Conservation (phyloP, 768 basidiomycete genomes). For the Serendipita sp. region DNA sequence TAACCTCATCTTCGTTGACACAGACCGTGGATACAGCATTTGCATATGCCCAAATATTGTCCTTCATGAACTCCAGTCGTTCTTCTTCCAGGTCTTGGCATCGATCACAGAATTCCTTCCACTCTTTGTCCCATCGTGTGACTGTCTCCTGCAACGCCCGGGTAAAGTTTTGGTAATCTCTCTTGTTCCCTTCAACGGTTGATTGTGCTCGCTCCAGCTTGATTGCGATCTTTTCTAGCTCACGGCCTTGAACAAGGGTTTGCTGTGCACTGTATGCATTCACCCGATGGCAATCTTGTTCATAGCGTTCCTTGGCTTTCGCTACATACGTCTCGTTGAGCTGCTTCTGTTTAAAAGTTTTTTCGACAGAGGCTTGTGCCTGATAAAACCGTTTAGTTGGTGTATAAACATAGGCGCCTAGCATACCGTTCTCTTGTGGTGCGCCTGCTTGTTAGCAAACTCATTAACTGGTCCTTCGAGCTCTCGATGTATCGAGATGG, state of each 20-base stretch:
- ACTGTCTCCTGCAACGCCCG: conserved; percentile 63
- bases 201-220: conserved; percentile 82
- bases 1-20: conserved; percentile 86
- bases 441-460: conserved; percentile 48
- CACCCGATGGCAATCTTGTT: conserved; percentile 80
- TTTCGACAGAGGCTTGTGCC: conserved; percentile 62
- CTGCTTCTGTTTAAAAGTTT: conserved; percentile 78
- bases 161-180: conserved; percentile 81
- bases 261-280: conserved; percentile 88
- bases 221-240: conserved; percentile 73
- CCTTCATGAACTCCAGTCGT: conserved; percentile 86
- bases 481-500: conserved; percentile 57
- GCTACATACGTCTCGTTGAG: conserved; percentile 70
- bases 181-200: conserved; percentile 80
- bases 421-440: conserved; percentile 49
- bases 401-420: background rate
- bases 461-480: conserved; percentile 49
- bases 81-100: conserved; percentile 95
- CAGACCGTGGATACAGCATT: conserved; percentile 94
- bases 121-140: conserved; percentile 79
- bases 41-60: conserved; percentile 90
- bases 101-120: conserved; percentile 87
- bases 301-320: conserved; percentile 88
- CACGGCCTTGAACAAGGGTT: conserved; percentile 80
- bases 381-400: conserved; percentile 9